Base-by-base conservation (phyloP, 345 rosid genomes). In the Syzygium aromaticum region DNA sequence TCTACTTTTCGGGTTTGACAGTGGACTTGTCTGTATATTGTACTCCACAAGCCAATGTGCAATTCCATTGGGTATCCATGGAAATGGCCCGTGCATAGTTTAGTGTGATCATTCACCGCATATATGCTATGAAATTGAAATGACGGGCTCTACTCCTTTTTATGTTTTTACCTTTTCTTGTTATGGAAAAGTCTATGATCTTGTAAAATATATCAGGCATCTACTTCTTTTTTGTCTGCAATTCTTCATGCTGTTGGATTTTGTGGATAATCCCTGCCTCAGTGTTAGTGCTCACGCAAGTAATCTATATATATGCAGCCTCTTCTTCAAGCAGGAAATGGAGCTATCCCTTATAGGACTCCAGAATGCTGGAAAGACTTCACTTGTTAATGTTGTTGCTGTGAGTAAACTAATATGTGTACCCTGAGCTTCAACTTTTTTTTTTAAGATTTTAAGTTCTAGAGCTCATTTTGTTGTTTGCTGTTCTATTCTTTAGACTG, bases 341-440 rank as follows among this genome's bases (percentile, higher is more conserved):
- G 98, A 94, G 91, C 92, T 95, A 77, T 94, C 98, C n/a, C 90
- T 95, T 59, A 95, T 95, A 86, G 98, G 98, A 85, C 96, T 95
- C 90, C 98, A 95, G 86, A 95, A 95, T 92, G 97, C 96, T 54
- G 98, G 98, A 86, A 94, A 95, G 90, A 95, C 98, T 59, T 95
- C 98, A 54, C 98, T 95, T 86, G 97, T 95, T 86, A 94, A 94
- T 85, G 97, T 94, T 86, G 89, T 95, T 83, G 97, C 98, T 0
- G 98, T 95, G 90, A 94, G 97, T 91, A 86, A 73, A 77, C 77
- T 86, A 49, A 52, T 40, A 28, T 40, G 46, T 52, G 33, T 77
- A 52, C 49, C 43, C 49, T 9, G 77, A 15, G 33, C 6, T 19
- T 59, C 52, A 4, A 77, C 73, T 33, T 57, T 38, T 82, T 38